phyloP scores from a whole-genome alignment of 176 grass and related monocot species.

The Carex scoparia region DNA sequence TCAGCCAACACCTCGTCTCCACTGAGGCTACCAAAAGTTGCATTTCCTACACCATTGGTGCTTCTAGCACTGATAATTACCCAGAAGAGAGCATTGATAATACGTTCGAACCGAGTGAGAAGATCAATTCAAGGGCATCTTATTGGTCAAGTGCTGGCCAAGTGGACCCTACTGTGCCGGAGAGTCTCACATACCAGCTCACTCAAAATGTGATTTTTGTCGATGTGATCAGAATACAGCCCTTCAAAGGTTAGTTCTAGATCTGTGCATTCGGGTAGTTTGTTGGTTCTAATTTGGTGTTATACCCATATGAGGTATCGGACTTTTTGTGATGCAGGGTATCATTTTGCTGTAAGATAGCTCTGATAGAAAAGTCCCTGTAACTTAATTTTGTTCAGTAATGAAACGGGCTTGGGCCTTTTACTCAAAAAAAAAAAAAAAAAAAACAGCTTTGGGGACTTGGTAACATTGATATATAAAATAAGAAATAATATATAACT shows the following conservation, averaged over 20 bases:
- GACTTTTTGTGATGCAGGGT: too few relatives aligned
- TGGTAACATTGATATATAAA: too few relatives aligned
- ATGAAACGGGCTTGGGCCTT: too few relatives aligned
- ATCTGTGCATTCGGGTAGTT: background rate
- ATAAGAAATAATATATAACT: background rate
- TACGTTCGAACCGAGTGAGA: conserved; percentile 46
- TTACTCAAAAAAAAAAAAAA: too few relatives aligned
- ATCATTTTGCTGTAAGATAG: too few relatives aligned
- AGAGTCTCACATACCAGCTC: conserved; percentile 58
- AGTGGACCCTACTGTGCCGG: conserved; percentile 30
- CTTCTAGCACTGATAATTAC: conserved; percentile 85
- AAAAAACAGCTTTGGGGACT: too few relatives aligned
- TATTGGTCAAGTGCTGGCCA: conserved; percentile 81
- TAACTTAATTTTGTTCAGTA: too few relatives aligned
- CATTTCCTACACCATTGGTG: conserved; percentile 56
- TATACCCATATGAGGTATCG: too few relatives aligned
- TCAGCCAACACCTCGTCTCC: conserved; percentile 39
- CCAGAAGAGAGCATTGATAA: conserved; percentile 63
- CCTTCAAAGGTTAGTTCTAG: conserved; percentile 52
- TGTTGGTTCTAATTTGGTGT: too few relatives aligned
- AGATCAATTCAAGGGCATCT: conserved; percentile 24
- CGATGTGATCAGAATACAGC: conserved; percentile 54
- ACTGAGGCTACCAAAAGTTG: conserved; percentile 25
- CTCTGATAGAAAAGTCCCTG: too few relatives aligned
- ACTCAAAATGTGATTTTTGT: conserved; percentile 42